A percentile compares a stretch with the other conserved stretches of the same genome.
These are phyloP conservation scores for Suillus tomentosus DNA, from an alignment of 768 basidiomycete species.

Conservation along the genomic window DNA sequence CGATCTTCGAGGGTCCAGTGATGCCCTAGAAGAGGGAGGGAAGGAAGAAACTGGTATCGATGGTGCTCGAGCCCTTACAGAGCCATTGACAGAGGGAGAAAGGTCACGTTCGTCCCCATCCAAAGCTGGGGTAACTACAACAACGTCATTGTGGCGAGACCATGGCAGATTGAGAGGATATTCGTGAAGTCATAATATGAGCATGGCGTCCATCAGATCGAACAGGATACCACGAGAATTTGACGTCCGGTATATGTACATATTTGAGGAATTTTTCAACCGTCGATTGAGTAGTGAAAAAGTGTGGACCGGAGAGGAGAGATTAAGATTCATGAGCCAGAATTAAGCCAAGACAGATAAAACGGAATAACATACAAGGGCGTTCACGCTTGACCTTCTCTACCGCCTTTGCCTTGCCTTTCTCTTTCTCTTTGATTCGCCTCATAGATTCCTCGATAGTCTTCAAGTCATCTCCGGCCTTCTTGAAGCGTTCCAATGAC, in stretches of 20 bases:
- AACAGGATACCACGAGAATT: neutral
- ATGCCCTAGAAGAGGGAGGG: conserved; percentile 53
- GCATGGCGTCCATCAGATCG: conserved; percentile 2
- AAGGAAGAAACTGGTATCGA: conserved; percentile 48
- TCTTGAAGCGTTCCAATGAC: conserved; percentile 65
- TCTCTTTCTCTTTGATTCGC: conserved; percentile 73
- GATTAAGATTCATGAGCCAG: conserved; percentile 20
- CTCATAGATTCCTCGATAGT: conserved; percentile 77
- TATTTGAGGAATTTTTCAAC: conserved; percentile 17
- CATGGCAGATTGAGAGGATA: conserved; percentile 6
- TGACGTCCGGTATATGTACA: conserved; percentile 6
- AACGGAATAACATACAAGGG: conserved; percentile 60
- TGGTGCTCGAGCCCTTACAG: conserved; percentile 49
- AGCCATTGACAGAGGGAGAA: conserved; percentile 32
- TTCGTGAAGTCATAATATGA: conserved; percentile 4
- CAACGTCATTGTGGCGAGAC: conserved; percentile 14
- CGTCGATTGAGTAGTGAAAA: conserved; percentile 15
- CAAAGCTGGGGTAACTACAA: conserved; percentile 48
- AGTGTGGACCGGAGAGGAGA: conserved; percentile 11
- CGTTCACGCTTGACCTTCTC: conserved; percentile 75
- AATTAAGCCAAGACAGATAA: conserved; percentile 14
- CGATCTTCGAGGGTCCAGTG: conserved; percentile 65
- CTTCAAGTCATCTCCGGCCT: conserved; percentile 74
- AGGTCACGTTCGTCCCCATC: conserved; percentile 52
- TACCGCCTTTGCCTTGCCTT: conserved; percentile 68